Percentiles rank a stretch among this genome's conserved stretches.
phyloP scores from a whole-genome alignment of 129 eudicot species.

The Rutidosis leptorrhynchoides region DNA sequence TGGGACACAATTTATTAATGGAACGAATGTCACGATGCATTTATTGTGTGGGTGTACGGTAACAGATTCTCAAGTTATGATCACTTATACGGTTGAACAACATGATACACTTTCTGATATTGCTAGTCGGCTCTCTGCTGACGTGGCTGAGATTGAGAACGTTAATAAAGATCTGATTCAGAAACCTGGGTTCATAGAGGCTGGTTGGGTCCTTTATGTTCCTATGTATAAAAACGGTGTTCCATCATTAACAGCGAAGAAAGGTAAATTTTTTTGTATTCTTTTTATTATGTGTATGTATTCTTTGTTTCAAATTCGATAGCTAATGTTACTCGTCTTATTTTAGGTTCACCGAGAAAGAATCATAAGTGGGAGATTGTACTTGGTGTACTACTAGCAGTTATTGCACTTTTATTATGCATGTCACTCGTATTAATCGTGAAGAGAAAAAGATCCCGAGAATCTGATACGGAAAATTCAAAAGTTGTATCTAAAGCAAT shows the following conservation, averaged over 20 bases:
- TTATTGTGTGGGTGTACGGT: conserved; percentile 68
- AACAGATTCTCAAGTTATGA: conserved; percentile 50
- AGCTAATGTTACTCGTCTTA: conserved; percentile 18
- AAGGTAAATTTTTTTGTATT: conserved; percentile 22
- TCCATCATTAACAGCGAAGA: conserved; percentile 30
- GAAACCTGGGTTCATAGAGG: conserved; percentile 32
- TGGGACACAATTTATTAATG: conserved; percentile 18
- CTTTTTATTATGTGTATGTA: background rate
- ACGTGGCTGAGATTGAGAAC: conserved; percentile 41
- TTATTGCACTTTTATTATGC: conserved; percentile 47
- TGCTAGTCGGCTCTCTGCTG: conserved; percentile 49
- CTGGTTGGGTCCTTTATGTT: conserved; percentile 60
- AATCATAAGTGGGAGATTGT: conserved; percentile 52
- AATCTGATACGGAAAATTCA: conserved; percentile 37
- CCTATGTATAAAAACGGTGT: conserved; percentile 56
- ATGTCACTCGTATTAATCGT: conserved; percentile 42
- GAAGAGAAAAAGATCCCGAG: conserved; percentile 36
- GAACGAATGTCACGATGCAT: conserved; percentile 35
- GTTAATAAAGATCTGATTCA: conserved; percentile 38
- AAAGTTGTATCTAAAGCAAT: conserved; percentile 39
- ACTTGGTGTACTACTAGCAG: conserved; percentile 41
- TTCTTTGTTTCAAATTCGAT: background rate
- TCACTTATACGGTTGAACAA: conserved; percentile 61
- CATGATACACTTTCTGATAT: conserved; percentile 54
- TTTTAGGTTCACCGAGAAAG: conserved; percentile 31